Percentiles rank a stretch among this genome's conserved stretches.
These are phyloP conservation scores for Favolaschia claudopus DNA, from an alignment of 768 basidiomycete species.

Conservation along the genomic window DNA sequence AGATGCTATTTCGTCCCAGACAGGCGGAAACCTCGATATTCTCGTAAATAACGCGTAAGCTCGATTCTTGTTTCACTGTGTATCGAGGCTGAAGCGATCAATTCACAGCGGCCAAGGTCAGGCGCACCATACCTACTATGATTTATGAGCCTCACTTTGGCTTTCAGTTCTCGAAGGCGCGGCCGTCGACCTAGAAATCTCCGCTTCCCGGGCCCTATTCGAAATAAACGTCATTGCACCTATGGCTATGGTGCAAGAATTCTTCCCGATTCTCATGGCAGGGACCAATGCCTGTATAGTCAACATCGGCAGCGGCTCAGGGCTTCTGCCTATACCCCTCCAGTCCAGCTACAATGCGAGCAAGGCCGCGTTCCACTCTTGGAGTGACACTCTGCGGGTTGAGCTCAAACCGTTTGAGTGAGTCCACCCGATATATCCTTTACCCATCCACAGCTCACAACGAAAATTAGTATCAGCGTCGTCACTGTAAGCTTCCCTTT, in stretches of 20 bases:
- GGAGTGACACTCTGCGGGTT: neutral
- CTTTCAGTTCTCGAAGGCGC: too few species aligned
- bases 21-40: constrained; percentile 7
- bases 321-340: neutral
- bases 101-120: too few species aligned
- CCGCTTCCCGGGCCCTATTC: too few species aligned
- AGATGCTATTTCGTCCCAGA: neutral
- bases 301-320: neutral
- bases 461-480: neutral
- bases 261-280: too few species aligned
- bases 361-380: neutral
- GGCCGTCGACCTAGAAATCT: too few species aligned
- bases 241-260: too few species aligned
- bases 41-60: constrained; percentile 11
- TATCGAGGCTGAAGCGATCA: too few species aligned
- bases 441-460: neutral
- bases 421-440: neutral
- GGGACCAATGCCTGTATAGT: too few species aligned
- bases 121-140: too few species aligned
- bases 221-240: too few species aligned
- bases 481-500: neutral
- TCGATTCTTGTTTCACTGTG: too few species aligned
- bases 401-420: neutral
- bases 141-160: too few species aligned
- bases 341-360: neutral